These are phyloP conservation scores for Lactarius psammicola DNA, from an alignment of 768 basidiomycete genomes.

Conservation along the genomic window DNA sequence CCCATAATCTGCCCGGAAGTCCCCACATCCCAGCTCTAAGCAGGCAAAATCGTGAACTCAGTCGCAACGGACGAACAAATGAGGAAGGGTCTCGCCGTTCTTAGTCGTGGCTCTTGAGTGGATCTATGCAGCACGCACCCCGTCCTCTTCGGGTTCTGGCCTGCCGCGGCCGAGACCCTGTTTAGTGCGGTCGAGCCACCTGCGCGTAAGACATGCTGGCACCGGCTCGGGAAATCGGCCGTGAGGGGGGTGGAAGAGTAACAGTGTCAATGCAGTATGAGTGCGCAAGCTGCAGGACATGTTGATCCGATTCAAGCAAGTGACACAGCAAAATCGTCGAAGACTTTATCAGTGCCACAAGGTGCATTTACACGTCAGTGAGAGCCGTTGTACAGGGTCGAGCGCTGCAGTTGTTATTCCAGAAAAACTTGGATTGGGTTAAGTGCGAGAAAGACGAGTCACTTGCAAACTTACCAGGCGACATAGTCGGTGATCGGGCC, in stretches of 20 bases:
- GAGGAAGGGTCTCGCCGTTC: background rate
- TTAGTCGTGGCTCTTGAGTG: background rate
- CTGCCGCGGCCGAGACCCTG: background rate
- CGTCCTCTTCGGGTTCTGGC: background rate
- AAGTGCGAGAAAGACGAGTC: background rate
- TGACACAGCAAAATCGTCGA: background rate
- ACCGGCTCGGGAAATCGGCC: background rate
- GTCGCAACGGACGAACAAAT: background rate
- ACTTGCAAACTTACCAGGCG: background rate
- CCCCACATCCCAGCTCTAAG: too few species aligned
- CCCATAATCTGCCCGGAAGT: too few species aligned
- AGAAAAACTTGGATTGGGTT: background rate
- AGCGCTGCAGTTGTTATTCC: background rate
- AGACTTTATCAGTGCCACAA: background rate
- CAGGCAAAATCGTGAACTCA: background rate
- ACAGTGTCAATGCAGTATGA: too few species aligned
- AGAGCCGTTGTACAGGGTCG: too few species aligned
- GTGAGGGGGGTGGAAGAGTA: background rate
- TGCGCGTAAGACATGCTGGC: background rate
- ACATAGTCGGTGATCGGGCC: background rate
- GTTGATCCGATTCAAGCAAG: background rate
- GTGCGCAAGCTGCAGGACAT: background rate
- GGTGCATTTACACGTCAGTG: background rate
- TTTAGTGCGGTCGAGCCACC: background rate
- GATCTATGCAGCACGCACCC: background rate